phyloP scores from a whole-genome alignment of 768 basidiomycete genomes.

The Suillus clintonianus region DNA sequence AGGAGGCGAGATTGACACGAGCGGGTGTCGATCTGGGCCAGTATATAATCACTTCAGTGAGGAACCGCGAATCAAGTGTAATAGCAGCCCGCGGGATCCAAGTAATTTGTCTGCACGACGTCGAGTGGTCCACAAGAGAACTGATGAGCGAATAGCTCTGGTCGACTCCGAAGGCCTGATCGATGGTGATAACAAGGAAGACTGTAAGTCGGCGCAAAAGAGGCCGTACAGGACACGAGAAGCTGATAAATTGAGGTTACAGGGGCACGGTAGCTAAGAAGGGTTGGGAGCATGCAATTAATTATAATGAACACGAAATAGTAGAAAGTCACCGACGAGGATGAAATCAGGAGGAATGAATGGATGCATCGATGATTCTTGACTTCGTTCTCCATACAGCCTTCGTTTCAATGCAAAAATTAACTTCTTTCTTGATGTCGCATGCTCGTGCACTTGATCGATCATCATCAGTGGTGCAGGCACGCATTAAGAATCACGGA shows the following conservation, averaged over 20 bases:
- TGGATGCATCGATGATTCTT: background rate
- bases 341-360: background rate
- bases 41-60: background rate
- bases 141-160: background rate
- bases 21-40: background rate
- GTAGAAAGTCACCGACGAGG: background rate
- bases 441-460: background rate
- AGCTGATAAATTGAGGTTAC: background rate
- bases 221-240: background rate
- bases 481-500: background rate
- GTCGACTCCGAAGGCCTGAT: background rate
- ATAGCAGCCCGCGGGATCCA: background rate
- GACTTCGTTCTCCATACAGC: background rate
- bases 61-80: background rate
- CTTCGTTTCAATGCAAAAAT: background rate
- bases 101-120: background rate
- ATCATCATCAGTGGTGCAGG: background rate
- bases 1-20: background rate
- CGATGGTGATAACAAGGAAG: constrained; percentile 4
- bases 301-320: background rate
- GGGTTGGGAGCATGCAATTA: background rate
- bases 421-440: background rate
- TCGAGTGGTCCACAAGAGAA: constrained; percentile 1
- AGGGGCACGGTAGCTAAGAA: background rate
- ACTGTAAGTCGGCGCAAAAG: background rate